Percentiles rank a stretch among this genome's conserved stretches.
Evolutionary conservation across 352 stramenopile genomes (phyloP).

Genomic region (Aphanomyces euteiches): DNA sequence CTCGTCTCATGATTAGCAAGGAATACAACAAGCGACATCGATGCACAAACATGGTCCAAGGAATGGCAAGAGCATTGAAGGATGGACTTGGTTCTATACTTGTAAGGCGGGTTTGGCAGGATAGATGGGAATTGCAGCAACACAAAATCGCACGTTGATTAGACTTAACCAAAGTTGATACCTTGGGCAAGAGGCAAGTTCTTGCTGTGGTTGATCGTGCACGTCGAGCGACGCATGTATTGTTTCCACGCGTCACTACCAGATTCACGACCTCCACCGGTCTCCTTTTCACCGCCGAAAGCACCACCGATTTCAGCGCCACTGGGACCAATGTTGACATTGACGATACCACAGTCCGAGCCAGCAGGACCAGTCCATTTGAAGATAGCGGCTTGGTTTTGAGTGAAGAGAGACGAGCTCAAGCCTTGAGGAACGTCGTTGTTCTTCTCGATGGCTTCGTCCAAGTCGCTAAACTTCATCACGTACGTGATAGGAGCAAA

Average conservation of each 20-base stretch:
- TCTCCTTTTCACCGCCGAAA: slow-evolving; percentile 92
- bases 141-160: not conserved
- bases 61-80: too few species aligned
- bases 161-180: slow-evolving; percentile 85
- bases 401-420: slow-evolving; percentile 90
- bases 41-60: not conserved
- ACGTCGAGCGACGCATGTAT: slow-evolving; percentile 93
- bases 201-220: slow-evolving; percentile 92
- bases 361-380: slow-evolving; percentile 87
- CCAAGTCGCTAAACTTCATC: slow-evolving; percentile 85
- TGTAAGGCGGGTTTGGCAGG: not conserved
- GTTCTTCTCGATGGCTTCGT: slow-evolving; percentile 90
- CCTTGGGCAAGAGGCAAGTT: slow-evolving; percentile 88
- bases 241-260: slow-evolving; percentile 92
- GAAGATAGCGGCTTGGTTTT: slow-evolving; percentile 89
- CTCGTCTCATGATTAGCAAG: slow-evolving; percentile 18
- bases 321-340: slow-evolving; percentile 90
- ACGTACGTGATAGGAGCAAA: slow-evolving; percentile 91
- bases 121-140: not conserved
- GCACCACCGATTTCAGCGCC: slow-evolving; percentile 90
- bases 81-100: too few species aligned
- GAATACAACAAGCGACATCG: too few species aligned
- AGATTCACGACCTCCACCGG: slow-evolving; percentile 84
- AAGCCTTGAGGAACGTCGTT: slow-evolving; percentile 90
- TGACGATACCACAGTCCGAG: slow-evolving; percentile 91